phyloP scores from a whole-genome alignment of 345 rosid genomes.

The Eucalyptus virginea region DNA sequence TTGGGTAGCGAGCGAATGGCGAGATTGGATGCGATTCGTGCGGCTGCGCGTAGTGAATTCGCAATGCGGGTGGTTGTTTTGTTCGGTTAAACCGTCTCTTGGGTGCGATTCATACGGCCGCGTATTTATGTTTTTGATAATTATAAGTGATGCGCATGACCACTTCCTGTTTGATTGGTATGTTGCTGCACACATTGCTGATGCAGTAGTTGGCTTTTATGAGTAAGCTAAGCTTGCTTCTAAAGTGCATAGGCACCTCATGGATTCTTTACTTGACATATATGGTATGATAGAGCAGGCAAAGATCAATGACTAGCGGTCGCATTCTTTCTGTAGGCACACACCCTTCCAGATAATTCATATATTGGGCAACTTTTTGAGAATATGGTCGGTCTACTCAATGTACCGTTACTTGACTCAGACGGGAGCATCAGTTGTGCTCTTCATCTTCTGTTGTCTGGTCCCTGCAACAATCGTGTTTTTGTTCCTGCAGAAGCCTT shows the following conservation, averaged over 20 bases:
- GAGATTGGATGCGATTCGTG: background rate
- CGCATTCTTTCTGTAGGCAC: conserved; percentile 32
- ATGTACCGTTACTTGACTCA: conserved; percentile 67
- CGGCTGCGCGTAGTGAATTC: background rate
- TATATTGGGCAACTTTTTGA: conserved; percentile 57
- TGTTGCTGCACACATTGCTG: background rate
- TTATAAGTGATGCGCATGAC: background rate
- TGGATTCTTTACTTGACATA: background rate
- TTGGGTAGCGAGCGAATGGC: background rate
- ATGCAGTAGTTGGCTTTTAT: background rate
- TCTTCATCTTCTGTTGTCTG: conserved; percentile 79
- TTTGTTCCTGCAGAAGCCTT: conserved; percentile 79
- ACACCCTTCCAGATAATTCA: conserved; percentile 82
- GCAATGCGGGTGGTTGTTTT: background rate
- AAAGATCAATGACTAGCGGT: background rate
- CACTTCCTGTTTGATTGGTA: background rate
- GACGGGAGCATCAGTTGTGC: conserved; percentile 81
- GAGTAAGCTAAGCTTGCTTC: background rate
- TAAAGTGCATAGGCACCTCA: background rate
- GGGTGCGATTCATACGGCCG: background rate
- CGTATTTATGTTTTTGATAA: background rate
- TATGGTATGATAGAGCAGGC: background rate
- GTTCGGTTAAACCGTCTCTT: background rate
- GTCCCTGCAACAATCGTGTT: conserved; percentile 67
- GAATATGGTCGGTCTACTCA: conserved; percentile 97